phyloP scores from a whole-genome alignment of 352 stramenopile genomes.

The Aphanomyces astaci region DNA sequence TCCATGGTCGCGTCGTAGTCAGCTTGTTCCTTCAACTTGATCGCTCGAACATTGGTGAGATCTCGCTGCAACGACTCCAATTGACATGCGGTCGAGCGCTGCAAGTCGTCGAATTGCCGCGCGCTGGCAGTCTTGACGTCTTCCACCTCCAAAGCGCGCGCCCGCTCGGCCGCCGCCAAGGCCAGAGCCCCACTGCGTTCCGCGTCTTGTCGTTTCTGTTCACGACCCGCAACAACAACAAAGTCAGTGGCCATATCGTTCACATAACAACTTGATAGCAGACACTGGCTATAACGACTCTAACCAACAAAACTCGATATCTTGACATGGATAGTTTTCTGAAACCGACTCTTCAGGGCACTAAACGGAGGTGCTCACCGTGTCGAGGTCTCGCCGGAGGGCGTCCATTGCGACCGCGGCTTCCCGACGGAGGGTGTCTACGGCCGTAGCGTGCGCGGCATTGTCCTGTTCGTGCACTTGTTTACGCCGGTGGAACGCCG shows the following conservation, averaged over 20 bases:
- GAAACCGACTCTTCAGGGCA: too few species aligned
- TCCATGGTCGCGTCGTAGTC: conserved; percentile 21
- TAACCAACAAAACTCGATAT: not conserved
- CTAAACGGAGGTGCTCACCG: not conserved
- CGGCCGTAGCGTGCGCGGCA: not conserved
- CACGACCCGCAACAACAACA: too few species aligned
- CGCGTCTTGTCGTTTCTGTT: conserved; percentile 20
- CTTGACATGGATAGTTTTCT: too few species aligned
- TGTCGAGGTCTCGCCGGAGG: not conserved
- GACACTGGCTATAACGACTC: too few species aligned
- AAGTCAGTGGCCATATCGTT: too few species aligned
- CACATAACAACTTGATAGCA: too few species aligned
- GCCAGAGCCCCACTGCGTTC: not conserved
- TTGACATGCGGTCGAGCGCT: not conserved
- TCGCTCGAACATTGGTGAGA: not conserved
- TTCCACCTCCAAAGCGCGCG: not conserved
- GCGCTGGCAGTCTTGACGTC: not conserved
- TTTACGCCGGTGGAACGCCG: conserved; percentile 19
- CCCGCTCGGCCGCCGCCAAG: not conserved
- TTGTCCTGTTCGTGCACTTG: conserved; percentile 18
- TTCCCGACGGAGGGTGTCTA: conserved; percentile 1
- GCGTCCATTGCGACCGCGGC: conserved; percentile 1
- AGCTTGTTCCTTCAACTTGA: conserved; percentile 19
- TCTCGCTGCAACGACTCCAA: not conserved
- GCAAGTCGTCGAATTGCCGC: not conserved